A percentile compares a stretch with the other conserved stretches of the same genome.
Evolutionary conservation across 345 rosid species (phyloP).

Genomic region (Atalantia buxifolia): DNA sequence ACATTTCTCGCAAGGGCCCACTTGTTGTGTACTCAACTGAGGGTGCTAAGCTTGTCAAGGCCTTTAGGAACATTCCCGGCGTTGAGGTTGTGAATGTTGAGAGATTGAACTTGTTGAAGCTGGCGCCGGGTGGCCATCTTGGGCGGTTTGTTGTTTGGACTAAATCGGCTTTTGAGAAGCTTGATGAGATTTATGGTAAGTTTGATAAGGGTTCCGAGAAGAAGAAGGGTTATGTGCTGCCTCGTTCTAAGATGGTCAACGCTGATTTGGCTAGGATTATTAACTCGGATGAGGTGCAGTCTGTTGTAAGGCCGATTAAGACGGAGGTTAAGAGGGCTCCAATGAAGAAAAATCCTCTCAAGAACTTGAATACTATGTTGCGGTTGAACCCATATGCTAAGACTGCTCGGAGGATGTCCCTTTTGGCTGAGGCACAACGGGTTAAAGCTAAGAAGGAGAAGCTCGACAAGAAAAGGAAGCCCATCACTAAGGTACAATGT

Average conservation of each 20-base stretch:
- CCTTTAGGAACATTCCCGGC: constrained; percentile 91
- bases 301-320: constrained; percentile 81
- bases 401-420: constrained; percentile 93
- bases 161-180: constrained; percentile 85
- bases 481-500: constrained; percentile 57
- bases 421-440: constrained; percentile 88
- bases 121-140: constrained; percentile 97
- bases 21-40: constrained; percentile 76
- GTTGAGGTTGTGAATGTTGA: constrained; percentile 88
- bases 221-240: constrained; percentile 89
- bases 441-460: constrained; percentile 97
- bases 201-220: constrained; percentile 79
- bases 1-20: constrained; percentile 86
- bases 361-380: constrained; percentile 78
- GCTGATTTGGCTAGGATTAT: constrained; percentile 92
- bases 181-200: constrained; percentile 81
- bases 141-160: constrained; percentile 97
- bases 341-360: constrained; percentile 90
- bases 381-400: constrained; percentile 92
- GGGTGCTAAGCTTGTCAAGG: constrained; percentile 82
- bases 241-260: constrained; percentile 91
- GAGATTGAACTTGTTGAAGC: constrained; percentile 72
- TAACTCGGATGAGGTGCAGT: constrained; percentile 93
- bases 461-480: constrained; percentile 80
- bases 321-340: constrained; percentile 68